These are phyloP conservation scores for Carex kokanica DNA, from an alignment of 176 grass and related monocot genomes.

Conservation along the genomic window DNA sequence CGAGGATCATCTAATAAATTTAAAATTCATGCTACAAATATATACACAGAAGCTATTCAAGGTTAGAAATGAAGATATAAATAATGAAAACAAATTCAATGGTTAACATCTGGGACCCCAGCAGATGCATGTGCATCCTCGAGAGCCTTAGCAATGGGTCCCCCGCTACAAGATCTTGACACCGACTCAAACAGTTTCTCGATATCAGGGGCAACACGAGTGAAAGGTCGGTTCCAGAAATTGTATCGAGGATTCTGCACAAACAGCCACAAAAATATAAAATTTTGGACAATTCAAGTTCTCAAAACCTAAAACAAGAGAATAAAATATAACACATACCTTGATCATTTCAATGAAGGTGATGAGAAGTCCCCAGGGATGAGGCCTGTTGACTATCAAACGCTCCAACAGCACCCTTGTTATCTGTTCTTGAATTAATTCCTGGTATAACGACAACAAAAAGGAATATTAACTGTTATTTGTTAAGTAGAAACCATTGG, in stretches of 20 bases:
- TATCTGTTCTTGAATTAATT: constrained; percentile 95
- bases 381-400: constrained; percentile 86
- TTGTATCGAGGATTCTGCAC: constrained; percentile 80
- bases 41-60: constrained; percentile 12
- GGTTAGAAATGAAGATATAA: constrained; percentile 24
- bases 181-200: constrained; percentile 89
- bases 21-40: constrained; percentile 16
- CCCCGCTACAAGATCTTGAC: constrained; percentile 66
- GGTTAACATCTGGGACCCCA: constrained; percentile 50
- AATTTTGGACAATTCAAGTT: background rate
- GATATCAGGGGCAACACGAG: constrained; percentile 72
- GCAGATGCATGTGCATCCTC: constrained; percentile 51
- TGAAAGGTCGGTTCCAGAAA: constrained; percentile 84
- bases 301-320: background rate
- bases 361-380: constrained; percentile 92
- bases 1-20: background rate
- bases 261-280: constrained; percentile 1
- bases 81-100: constrained; percentile 32
- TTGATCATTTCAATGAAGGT: constrained; percentile 98
- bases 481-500: constrained; percentile 8
- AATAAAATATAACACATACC: constrained; percentile 33
- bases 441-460: constrained; percentile 40
- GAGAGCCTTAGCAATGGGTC: constrained; percentile 39
- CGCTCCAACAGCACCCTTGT: constrained; percentile 87
- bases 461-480: background rate